Evolutionary conservation across 768 basidiomycete species (phyloP).

Genomic region (Mycena kentingensis): DNA sequence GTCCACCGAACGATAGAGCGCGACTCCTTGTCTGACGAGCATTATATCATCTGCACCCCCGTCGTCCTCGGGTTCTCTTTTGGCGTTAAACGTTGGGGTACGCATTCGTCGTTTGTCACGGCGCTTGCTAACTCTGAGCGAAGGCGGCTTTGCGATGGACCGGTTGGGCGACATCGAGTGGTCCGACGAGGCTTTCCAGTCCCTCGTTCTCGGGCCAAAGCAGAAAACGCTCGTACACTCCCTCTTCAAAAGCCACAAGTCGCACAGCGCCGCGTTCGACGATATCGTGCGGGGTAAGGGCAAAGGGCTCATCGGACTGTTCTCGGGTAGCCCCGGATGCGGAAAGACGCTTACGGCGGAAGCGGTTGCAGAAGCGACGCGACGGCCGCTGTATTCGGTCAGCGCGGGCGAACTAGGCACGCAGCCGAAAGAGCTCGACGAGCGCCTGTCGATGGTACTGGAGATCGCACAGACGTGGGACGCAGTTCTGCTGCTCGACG

Average conservation of each 20-base stretch:
- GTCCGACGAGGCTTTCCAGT: slow-evolving; percentile 37
- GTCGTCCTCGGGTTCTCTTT: slow-evolving; percentile 30
- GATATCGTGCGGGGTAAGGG: slow-evolving; percentile 42
- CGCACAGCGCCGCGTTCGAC: slow-evolving; percentile 25
- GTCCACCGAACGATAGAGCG: slow-evolving; percentile 20
- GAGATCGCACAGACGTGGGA: slow-evolving; percentile 35
- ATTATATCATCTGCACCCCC: slow-evolving; percentile 31
- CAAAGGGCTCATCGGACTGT: slow-evolving; percentile 35
- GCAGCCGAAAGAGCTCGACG: slow-evolving; percentile 26
- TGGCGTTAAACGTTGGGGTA: slow-evolving; percentile 32
- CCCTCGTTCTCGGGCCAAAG: slow-evolving; percentile 34
- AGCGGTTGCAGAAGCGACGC: slow-evolving; percentile 34
- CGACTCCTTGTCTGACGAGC: slow-evolving; percentile 24
- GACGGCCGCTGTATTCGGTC: slow-evolving; percentile 32
- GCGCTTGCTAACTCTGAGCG: neutral
- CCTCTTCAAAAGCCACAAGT: slow-evolving; percentile 30
- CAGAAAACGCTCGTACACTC: slow-evolving; percentile 35
- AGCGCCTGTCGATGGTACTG: slow-evolving; percentile 24
- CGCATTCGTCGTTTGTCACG: slow-evolving; percentile 1
- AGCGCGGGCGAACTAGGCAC: slow-evolving; percentile 38
- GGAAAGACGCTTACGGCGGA: slow-evolving; percentile 42
- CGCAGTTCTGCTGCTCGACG: slow-evolving; percentile 39
- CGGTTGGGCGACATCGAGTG: slow-evolving; percentile 31
- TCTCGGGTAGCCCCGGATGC: slow-evolving; percentile 37
- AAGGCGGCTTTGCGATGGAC: slow-evolving; percentile 34